A percentile compares a stretch with the other conserved stretches of the same genome.
These are phyloP conservation scores for Hamamelis virginiana DNA, from an alignment of 164 flowering plant species.

Conservation along the genomic window DNA sequence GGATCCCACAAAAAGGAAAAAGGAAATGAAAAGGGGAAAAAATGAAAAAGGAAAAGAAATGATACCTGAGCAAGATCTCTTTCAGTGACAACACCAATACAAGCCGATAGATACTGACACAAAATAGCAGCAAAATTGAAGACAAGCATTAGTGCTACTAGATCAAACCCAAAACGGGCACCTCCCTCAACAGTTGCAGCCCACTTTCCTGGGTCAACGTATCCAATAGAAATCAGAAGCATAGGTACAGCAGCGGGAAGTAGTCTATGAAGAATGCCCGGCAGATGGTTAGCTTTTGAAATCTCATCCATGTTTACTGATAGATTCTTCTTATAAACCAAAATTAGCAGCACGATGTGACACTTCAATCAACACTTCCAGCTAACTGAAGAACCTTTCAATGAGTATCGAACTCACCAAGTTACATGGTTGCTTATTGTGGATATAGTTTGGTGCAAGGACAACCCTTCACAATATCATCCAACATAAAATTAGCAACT, in stretches of 20 bases:
- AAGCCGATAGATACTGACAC: constrained; percentile 81
- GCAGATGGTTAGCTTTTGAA: constrained; percentile 21
- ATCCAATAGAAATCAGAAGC: constrained; percentile 68
- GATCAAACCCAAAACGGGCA: constrained; percentile 78
- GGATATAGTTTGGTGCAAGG: background rate
- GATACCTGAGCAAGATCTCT: constrained; percentile 90
- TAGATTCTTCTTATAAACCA: constrained; percentile 6
- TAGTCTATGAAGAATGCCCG: constrained; percentile 35
- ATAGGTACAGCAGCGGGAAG: constrained; percentile 64
- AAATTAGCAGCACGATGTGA: constrained; percentile 7
- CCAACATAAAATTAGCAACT: background rate
- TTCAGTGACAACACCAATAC: constrained; percentile 74
- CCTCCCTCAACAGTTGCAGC: constrained; percentile 90
- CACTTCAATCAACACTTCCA: constrained; percentile 16
- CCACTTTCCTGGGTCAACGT: constrained; percentile 98
- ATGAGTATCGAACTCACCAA: background rate
- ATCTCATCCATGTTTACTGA: constrained; percentile 51
- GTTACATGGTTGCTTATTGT: constrained; percentile 12
- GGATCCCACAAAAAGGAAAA: background rate
- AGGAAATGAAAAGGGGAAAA: background rate
- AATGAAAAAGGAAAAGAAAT: background rate
- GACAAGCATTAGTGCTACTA: constrained; percentile 46
- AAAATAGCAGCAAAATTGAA: constrained; percentile 75
- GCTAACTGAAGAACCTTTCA: constrained; percentile 16
- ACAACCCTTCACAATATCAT: background rate